Evolutionary conservation across 768 basidiomycete species (phyloP).

Genomic region (Nevesoporus exiguus): DNA sequence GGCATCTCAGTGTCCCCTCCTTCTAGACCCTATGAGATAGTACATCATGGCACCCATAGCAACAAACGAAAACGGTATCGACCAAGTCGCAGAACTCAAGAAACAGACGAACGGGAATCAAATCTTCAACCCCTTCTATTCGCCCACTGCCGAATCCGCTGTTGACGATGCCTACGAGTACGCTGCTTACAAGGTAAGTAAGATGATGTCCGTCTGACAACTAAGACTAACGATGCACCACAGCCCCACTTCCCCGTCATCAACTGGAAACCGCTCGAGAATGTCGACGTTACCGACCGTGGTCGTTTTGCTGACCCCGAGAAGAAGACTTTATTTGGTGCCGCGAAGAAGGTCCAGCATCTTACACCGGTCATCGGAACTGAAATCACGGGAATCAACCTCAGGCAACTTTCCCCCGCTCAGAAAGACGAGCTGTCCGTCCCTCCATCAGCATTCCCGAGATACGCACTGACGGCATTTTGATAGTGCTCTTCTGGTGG

Average conservation of each 20-base stretch:
- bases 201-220: neutral
- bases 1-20: neutral
- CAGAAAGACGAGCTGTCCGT: constrained; percentile 81
- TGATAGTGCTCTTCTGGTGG: constrained; percentile 63
- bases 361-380: constrained; percentile 74
- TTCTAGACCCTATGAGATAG: neutral
- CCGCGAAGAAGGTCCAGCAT: constrained; percentile 63
- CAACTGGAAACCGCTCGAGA: constrained; percentile 60
- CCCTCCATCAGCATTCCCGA: neutral
- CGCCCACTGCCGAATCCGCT: constrained; percentile 51
- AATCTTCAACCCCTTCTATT: constrained; percentile 65
- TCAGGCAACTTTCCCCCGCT: constrained; percentile 57
- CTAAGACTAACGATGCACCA: neutral
- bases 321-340: constrained; percentile 62
- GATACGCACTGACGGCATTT: constrained; percentile 7
- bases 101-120: constrained; percentile 16
- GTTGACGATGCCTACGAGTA: constrained; percentile 51
- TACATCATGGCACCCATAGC: constrained; percentile 49
- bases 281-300: constrained; percentile 60
- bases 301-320: constrained; percentile 64
- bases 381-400: constrained; percentile 69
- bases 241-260: constrained; percentile 65
- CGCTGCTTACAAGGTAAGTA: constrained; percentile 55
- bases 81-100: constrained; percentile 25
- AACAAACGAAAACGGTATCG: constrained; percentile 33